Evolutionary conservation across 1,284 basidiomycete species (phyloP), one percentile per base, ranked within the genome.

Genomic region (Porodaedalea pini): DNA sequence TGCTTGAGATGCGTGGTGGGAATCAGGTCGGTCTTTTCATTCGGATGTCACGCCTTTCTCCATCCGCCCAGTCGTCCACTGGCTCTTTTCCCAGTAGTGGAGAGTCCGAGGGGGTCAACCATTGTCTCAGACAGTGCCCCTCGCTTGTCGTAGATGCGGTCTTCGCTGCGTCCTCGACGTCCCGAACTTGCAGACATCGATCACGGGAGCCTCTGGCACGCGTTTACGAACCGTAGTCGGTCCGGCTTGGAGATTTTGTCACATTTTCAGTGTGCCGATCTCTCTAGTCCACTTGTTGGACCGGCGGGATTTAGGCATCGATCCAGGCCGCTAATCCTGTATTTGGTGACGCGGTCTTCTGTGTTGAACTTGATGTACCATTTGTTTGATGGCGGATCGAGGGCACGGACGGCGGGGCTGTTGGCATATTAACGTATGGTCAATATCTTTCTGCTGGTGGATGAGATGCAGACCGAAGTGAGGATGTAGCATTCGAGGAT

Each of bases 1-100:
- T 17, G 27, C 45, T 48, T 48, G 45, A 48, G n/a, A 48, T 48
- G 45, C 27, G 45, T 48, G 45, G 45, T 7, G 25, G 29, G 27
- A 34, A 48, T 48, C n/a, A 15, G 45, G 45, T 34, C 17, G 27
- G 25, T n/a, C 27, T 31, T 34, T 4, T 48, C 8, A 11, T 31
- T n/a, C 25, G 31, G 27, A n/a, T n/a, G 45, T 48, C 27, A 44
- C 31, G 31, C 31, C 45, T n/a, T 48, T 15, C 17, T 47, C 27
- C 44, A 31, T 29, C 11, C 25, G 25, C 45, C 8, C 45, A 17
- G 45, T 19, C 25, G 25, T 48, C 27, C 45, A 19, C 27, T 17
- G 45, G 45, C 45, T 48, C 31, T 48, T 48, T 43, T 48, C 45
- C 44, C 31, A 29, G 23, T 29, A 31, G 27, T 11, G 45, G 27